Percentiles rank a stretch among this genome's conserved stretches.
Evolutionary conservation across 768 basidiomycete species (phyloP).

Genomic region (Sutorius australiensis): DNA sequence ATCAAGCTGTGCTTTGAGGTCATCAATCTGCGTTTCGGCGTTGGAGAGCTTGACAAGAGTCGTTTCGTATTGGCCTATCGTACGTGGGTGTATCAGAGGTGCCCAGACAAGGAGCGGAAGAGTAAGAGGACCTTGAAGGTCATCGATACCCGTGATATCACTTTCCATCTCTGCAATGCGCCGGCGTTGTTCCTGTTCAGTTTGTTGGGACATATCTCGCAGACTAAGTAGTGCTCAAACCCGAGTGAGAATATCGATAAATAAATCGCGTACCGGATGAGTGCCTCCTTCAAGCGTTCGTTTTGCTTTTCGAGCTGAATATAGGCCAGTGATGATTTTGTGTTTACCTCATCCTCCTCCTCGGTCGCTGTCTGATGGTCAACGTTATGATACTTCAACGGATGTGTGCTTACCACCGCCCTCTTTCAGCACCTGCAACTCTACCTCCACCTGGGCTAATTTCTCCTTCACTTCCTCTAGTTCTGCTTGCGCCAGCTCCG

Average conservation of each 20-base stretch:
- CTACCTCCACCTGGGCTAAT: slow-evolving; percentile 76
- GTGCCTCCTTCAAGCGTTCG: slow-evolving; percentile 89
- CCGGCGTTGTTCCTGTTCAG: slow-evolving; percentile 76
- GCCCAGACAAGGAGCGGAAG: neutral
- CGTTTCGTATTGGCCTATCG: slow-evolving; percentile 72
- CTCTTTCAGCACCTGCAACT: slow-evolving; percentile 74
- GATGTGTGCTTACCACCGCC: slow-evolving; percentile 33
- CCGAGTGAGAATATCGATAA: neutral
- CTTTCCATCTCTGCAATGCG: slow-evolving; percentile 88
- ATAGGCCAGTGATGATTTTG: slow-evolving; percentile 61
- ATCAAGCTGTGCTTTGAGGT: slow-evolving; percentile 90
- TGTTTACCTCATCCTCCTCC: slow-evolving; percentile 32
- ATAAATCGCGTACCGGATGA: slow-evolving; percentile 57
- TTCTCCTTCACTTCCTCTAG: slow-evolving; percentile 76
- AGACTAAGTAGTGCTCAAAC: slow-evolving; percentile 44
- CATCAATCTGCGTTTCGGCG: slow-evolving; percentile 89
- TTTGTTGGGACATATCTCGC: slow-evolving; percentile 85
- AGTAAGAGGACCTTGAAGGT: slow-evolving; percentile 63
- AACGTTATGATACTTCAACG: neutral
- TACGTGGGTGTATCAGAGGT: slow-evolving; percentile 4
- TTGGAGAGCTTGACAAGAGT: slow-evolving; percentile 77
- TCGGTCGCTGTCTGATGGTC: slow-evolving; percentile 17
- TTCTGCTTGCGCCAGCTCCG: slow-evolving; percentile 75
- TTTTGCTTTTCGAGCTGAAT: slow-evolving; percentile 96
- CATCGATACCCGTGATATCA: slow-evolving; percentile 73